Conservation (phyloP, 805 yeast species). For the Kuraishia borneana region DNA sequence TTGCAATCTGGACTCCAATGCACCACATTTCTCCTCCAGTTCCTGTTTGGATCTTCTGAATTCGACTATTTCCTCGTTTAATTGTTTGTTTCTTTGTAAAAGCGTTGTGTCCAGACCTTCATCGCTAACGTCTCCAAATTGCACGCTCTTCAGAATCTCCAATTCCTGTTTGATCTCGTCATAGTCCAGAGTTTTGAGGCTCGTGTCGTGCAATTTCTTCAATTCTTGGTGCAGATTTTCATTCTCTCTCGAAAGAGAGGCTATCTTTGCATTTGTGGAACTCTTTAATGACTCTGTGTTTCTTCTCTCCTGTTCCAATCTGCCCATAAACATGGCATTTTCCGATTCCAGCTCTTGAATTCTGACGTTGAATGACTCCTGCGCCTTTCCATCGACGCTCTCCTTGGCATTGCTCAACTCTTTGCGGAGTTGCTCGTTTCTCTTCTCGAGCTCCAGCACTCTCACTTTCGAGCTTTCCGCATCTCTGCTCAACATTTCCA, state of each 20-base stretch:
- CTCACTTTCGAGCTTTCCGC: slow-evolving; percentile 61
- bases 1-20: slow-evolving; percentile 26
- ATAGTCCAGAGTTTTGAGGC: slow-evolving; percentile 53
- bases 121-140: slow-evolving; percentile 45
- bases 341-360: slow-evolving; percentile 55
- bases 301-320: slow-evolving; percentile 38
- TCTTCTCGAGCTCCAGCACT: slow-evolving; percentile 56
- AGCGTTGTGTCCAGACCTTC: slow-evolving; percentile 47
- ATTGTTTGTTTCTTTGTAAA: slow-evolving; percentile 57
- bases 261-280: slow-evolving; percentile 21
- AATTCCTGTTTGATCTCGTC: slow-evolving; percentile 74
- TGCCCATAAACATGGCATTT: slow-evolving; percentile 50
- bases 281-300: slow-evolving; percentile 11
- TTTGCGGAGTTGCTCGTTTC: slow-evolving; percentile 65
- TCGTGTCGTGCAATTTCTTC: slow-evolving; percentile 33
- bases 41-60: slow-evolving; percentile 49
- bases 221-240: slow-evolving; percentile 38
- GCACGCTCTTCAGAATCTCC: slow-evolving; percentile 58
- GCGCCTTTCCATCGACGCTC: slow-evolving; percentile 29
- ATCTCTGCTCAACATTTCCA: slow-evolving; percentile 64
- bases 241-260: slow-evolving; percentile 32
- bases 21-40: slow-evolving; percentile 24
- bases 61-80: slow-evolving; percentile 60
- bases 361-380: slow-evolving; percentile 31
- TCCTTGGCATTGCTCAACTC: slow-evolving; percentile 48